A percentile compares a stretch with the other conserved stretches of the same genome.
phyloP scores from a whole-genome alignment of 1,284 basidiomycete genomes.

The Heterobasidion parviporum region DNA sequence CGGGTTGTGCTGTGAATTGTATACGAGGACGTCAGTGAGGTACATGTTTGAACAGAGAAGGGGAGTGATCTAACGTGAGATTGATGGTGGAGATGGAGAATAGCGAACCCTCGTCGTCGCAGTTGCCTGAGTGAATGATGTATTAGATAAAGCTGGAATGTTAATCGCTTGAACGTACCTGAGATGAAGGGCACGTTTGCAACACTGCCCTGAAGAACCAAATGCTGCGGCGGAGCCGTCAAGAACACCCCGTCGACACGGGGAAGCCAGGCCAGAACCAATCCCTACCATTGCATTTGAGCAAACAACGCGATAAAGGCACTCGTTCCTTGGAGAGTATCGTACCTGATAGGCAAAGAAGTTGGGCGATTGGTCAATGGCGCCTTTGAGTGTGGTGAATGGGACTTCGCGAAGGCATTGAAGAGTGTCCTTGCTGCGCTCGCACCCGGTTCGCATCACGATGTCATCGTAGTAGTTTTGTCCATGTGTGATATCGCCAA shows the following conservation, averaged over 20 bases:
- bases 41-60: too few species aligned
- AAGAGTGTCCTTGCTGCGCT: slow-evolving; percentile 32
- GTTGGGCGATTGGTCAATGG: slow-evolving; percentile 33
- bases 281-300: background rate
- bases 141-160: background rate
- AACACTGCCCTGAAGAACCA: slow-evolving; percentile 32
- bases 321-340: background rate
- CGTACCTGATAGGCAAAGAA: slow-evolving; percentile 38
- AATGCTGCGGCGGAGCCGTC: slow-evolving; percentile 29
- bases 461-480: slow-evolving; percentile 24
- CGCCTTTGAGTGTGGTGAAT: slow-evolving; percentile 30
- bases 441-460: slow-evolving; percentile 36
- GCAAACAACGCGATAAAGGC: background rate
- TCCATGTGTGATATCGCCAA: slow-evolving; percentile 3
- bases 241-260: slow-evolving; percentile 44
- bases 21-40: background rate
- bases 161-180: slow-evolving; percentile 19
- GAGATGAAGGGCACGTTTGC: slow-evolving; percentile 38
- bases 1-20: background rate
- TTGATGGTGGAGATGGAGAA: slow-evolving; percentile 9
- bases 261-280: slow-evolving; percentile 37
- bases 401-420: slow-evolving; percentile 39
- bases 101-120: slow-evolving; percentile 12
- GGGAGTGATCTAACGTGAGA: slow-evolving; percentile 2
- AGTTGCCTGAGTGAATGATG: slow-evolving; percentile 6